Evolutionary conservation across 2,329 filamentous ascomycete genomes (phyloP), one percentile per base, ranked within the genome.

Genomic region (Diaporthe nobilis): DNA sequence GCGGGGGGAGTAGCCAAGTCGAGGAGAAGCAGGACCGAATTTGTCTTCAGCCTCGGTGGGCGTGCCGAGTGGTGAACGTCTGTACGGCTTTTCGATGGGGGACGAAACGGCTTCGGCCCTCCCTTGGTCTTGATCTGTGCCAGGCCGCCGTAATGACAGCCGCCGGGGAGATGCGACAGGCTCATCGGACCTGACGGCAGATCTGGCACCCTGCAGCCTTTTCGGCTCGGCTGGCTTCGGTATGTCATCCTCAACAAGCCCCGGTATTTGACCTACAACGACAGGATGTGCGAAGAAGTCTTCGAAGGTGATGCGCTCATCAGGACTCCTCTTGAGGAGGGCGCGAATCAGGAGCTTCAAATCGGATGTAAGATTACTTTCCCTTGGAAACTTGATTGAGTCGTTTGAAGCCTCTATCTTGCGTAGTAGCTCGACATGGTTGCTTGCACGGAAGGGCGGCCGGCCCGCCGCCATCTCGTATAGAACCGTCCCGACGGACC

Each of bases 401-500:
- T 98, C 96, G 78, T 97, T 94, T 25, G 94, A 92, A 76, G 93
- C 93, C 83, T 98, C 96, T 78, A 99, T 99, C 86, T 94, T 97
- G 77, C 95, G 92, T 58, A 98, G 89, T 49, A 99, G 87, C 83
- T 99, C 97, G 55, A 99, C 96, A 81, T 99, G 97, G 82, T 99
- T 98, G 73, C 92, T 92, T 44, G 97, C 97, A 78, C 95, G 90
- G 85, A 98, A 99, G 0, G 97, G 97, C 31, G 97, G 95, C 77
- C 92, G 93, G 72, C 96, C 96, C 9, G 93, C 94, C 77, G 97
- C 92, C 96, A 99, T 98, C 85, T 99, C 97, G 82, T 95, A 98
- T 34, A 98, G 87, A 12, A 99, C 97, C 25, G 97, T 98, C 70
- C 97, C 97, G 47, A 98, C 95, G 31, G 97, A 99, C 97, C 97